These are phyloP conservation scores for Isoetes engelmannii DNA, from an alignment of 83 land plant genomes.

Conservation along the genomic window DNA sequence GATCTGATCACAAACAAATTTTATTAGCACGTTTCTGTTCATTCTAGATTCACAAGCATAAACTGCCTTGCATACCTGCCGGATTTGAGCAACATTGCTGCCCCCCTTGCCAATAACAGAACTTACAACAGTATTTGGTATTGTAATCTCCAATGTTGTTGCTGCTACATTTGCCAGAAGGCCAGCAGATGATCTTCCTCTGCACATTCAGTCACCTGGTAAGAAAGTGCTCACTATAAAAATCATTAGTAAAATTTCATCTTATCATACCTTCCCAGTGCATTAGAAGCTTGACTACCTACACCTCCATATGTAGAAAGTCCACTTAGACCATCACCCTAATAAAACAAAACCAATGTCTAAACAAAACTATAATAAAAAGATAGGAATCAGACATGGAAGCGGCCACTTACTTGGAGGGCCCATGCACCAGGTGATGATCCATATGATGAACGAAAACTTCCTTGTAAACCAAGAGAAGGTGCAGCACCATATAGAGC, in stretches of 20 bases:
- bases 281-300: too few relatives aligned
- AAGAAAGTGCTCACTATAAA: neutral
- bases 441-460: slow-evolving; percentile 9
- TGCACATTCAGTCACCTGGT: neutral
- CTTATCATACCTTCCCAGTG: too few relatives aligned
- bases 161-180: slow-evolving; percentile 9
- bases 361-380: too few relatives aligned
- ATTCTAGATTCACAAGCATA: too few relatives aligned
- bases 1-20: slow-evolving; percentile 31
- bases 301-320: too few relatives aligned
- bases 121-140: slow-evolving; percentile 52
- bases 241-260: too few relatives aligned
- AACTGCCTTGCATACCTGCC: slow-evolving; percentile 38
- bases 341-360: too few relatives aligned
- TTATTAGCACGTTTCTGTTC: too few relatives aligned
- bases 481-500: slow-evolving; percentile 18
- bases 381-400: too few relatives aligned
- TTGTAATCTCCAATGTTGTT: slow-evolving; percentile 62
- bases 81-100: slow-evolving; percentile 42
- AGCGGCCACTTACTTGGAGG: slow-evolving; percentile 37
- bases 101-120: slow-evolving; percentile 60
- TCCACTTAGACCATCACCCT: too few relatives aligned
- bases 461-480: slow-evolving; percentile 14
- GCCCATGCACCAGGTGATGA: slow-evolving; percentile 48
- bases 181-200: slow-evolving; percentile 7